These are phyloP conservation scores for Saccharomyces kudriavzevii DNA, from an alignment of 805 yeast genomes.

Conservation along the genomic window DNA sequence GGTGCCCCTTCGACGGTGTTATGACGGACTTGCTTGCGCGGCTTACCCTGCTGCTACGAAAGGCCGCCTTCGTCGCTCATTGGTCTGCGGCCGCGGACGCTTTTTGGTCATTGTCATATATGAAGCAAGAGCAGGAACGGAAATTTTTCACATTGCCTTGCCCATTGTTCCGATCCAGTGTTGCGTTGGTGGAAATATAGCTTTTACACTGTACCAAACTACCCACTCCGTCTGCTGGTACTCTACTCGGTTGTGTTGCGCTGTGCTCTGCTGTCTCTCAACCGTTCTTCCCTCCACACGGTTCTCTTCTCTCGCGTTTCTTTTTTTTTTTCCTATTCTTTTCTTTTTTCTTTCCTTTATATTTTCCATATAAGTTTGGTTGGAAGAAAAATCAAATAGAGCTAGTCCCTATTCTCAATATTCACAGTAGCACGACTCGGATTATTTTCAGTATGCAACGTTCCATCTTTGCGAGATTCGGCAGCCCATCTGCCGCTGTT, in stretches of 20 bases:
- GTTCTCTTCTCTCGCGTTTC: not conserved
- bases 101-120: not conserved
- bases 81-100: not conserved
- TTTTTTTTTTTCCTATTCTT: not conserved
- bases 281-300: not conserved
- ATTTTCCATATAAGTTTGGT: not conserved
- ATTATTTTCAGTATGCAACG: not conserved
- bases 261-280: not conserved
- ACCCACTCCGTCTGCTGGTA: not conserved
- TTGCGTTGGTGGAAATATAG: not conserved
- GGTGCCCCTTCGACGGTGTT: slow-evolving; percentile 33
- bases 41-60: not conserved
- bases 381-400: not conserved
- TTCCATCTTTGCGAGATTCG: not conserved
- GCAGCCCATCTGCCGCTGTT: not conserved
- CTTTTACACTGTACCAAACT: not conserved
- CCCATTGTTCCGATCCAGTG: not conserved
- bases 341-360: not conserved
- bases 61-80: not conserved
- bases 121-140: not conserved
- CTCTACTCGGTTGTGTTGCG: not conserved
- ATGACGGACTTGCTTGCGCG: not conserved
- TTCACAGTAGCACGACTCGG: not conserved
- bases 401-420: not conserved
- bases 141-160: not conserved